These are phyloP conservation scores for Malus domestica DNA, from an alignment of 306 rosid species.

Conservation along the genomic window DNA sequence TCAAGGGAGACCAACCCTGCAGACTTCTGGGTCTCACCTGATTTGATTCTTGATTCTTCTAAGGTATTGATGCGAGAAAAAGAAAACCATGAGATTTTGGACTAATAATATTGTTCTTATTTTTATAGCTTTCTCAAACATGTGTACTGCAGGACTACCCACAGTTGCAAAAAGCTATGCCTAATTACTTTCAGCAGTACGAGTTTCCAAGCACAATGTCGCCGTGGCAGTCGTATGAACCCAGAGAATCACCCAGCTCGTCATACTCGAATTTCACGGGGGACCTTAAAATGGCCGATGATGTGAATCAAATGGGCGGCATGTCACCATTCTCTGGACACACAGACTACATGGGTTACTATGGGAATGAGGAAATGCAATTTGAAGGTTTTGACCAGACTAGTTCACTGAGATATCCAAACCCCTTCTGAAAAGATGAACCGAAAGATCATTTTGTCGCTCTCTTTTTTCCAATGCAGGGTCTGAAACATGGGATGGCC, in stretches of 20 bases:
- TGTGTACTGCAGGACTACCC: slow-evolving; percentile 57
- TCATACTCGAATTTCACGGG: slow-evolving; percentile 62
- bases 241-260: slow-evolving; percentile 51
- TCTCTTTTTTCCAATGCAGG: slow-evolving; percentile 22
- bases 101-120: neutral
- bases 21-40: slow-evolving; percentile 64
- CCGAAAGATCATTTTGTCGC: slow-evolving; percentile 9
- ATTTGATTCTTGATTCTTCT: slow-evolving; percentile 76
- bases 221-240: slow-evolving; percentile 50
- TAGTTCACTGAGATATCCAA: slow-evolving; percentile 32
- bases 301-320: slow-evolving; percentile 33
- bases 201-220: slow-evolving; percentile 31
- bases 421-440: slow-evolving; percentile 35
- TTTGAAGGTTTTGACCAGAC: slow-evolving; percentile 46
- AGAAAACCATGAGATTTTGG: neutral
- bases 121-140: slow-evolving; percentile 8
- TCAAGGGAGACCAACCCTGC: slow-evolving; percentile 39
- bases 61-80: slow-evolving; percentile 42
- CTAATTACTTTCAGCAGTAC: slow-evolving; percentile 37
- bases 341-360: slow-evolving; percentile 39
- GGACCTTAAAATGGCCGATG: slow-evolving; percentile 39
- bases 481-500: slow-evolving; percentile 10
- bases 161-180: slow-evolving; percentile 38
- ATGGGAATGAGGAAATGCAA: slow-evolving; percentile 39
- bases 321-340: slow-evolving; percentile 47